Evolutionary conservation across 768 basidiomycete genomes (phyloP).

Genomic region (Rickenella mellea): DNA sequence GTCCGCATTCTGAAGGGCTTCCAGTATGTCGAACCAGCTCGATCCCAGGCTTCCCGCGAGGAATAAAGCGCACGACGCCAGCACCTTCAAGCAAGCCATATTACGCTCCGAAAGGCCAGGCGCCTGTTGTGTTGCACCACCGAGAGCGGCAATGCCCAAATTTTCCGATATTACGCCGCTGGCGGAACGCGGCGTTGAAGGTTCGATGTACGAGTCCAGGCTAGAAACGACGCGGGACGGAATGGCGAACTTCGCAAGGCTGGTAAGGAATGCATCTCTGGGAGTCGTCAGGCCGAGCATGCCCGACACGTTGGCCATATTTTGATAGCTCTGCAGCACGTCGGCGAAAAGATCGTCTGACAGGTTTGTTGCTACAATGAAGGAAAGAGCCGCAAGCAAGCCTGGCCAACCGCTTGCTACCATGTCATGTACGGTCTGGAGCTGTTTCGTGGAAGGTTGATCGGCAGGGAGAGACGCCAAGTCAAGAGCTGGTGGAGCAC

Average conservation of each 20-base stretch:
- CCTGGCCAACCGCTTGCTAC: constrained; percentile 89
- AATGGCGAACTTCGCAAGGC: constrained; percentile 86
- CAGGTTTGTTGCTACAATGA: constrained; percentile 82
- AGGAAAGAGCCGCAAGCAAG: constrained; percentile 81
- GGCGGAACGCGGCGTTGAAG: constrained; percentile 51
- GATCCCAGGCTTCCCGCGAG: constrained; percentile 80
- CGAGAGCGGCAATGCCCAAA: constrained; percentile 42
- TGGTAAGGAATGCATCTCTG: constrained; percentile 86
- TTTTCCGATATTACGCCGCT: constrained; percentile 54
- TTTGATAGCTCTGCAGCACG: constrained; percentile 71
- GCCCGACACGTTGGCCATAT: constrained; percentile 81
- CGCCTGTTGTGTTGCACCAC: constrained; percentile 32
- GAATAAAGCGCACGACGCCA: constrained; percentile 68
- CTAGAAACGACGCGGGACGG: constrained; percentile 83
- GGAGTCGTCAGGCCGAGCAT: constrained; percentile 82
- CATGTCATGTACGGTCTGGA: constrained; percentile 64
- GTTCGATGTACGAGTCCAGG: constrained; percentile 51
- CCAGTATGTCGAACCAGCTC: constrained; percentile 88
- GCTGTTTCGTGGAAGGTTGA: constrained; percentile 43
- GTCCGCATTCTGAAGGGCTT: constrained; percentile 90
- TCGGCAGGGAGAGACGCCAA: constrained; percentile 43
- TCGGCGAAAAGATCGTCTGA: constrained; percentile 90
- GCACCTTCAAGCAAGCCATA: constrained; percentile 79
- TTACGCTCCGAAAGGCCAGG: constrained; percentile 86
- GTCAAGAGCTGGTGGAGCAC: constrained; percentile 68